Evolutionary conservation across 2,329 filamentous ascomycete genomes (phyloP).

Genomic region (Dothideomycetidae sp.): DNA sequence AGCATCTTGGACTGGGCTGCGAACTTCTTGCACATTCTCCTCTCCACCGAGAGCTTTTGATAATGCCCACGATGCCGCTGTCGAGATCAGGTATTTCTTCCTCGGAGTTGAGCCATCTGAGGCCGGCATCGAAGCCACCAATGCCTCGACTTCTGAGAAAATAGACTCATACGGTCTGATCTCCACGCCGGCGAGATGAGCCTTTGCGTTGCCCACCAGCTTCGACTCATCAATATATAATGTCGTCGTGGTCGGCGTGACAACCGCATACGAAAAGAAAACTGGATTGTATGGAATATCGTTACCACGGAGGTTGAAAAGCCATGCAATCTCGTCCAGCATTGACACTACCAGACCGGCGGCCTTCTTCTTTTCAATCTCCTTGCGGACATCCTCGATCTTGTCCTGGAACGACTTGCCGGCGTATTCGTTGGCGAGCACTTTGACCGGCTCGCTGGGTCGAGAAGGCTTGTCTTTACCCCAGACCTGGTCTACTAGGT

Average conservation of each 20-base stretch:
- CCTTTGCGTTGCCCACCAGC: conserved; percentile 51
- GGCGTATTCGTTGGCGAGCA: conserved; percentile 57
- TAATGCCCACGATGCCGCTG: conserved; percentile 83
- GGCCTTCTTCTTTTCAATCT: conserved; percentile 78
- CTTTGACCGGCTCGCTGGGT: conserved; percentile 60
- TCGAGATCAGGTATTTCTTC: conserved; percentile 70
- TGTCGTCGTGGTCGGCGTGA: conserved; percentile 61
- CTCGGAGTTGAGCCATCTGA: conserved; percentile 18
- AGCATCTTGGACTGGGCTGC: conserved; percentile 76
- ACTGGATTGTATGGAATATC: conserved; percentile 98
- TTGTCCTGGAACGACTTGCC: conserved; percentile 76
- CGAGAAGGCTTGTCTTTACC: conserved; percentile 54
- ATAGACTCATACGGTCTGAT: conserved; percentile 73
- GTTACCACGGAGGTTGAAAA: conserved; percentile 91
- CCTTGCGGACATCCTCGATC: conserved; percentile 73
- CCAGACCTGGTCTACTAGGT: conserved; percentile 90
- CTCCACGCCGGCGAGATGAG: conserved; percentile 56
- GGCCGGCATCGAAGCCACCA: conserved; percentile 31
- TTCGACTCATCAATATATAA: conserved; percentile 78
- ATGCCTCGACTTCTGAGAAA: conserved; percentile 58
- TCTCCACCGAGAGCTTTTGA: conserved; percentile 76
- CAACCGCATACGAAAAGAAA: conserved; percentile 89
- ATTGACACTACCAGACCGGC: conserved; percentile 82
- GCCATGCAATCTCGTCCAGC: conserved; percentile 93
- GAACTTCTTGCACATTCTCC: conserved; percentile 66